A percentile compares a stretch with the other conserved stretches of the same genome.
Evolutionary conservation across 805 yeast genomes (phyloP).

Genomic region (Hanseniaspora nectarophila): DNA sequence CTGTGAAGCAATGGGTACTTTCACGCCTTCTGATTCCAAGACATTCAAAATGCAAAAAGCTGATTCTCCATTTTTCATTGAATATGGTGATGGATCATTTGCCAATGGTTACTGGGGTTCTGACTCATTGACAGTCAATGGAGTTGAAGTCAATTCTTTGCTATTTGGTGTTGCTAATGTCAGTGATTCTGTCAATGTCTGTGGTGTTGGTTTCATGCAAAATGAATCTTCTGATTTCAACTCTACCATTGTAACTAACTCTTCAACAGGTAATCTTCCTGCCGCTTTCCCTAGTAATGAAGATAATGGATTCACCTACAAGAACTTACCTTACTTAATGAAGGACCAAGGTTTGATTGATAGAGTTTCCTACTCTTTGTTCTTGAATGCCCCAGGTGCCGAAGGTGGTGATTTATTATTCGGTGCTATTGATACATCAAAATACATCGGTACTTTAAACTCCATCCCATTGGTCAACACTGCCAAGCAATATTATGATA

Average conservation of each 20-base stretch:
- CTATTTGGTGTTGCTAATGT: slow-evolving; percentile 65
- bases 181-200: slow-evolving; percentile 49
- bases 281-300: too few relatives aligned
- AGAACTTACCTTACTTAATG: slow-evolving; percentile 55
- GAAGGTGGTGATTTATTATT: slow-evolving; percentile 45
- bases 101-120: slow-evolving; percentile 37
- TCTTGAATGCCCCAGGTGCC: slow-evolving; percentile 36
- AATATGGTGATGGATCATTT: slow-evolving; percentile 42
- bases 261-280: slow-evolving; percentile 28
- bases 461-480: slow-evolving; percentile 41
- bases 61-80: slow-evolving; percentile 29
- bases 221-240: slow-evolving; percentile 34
- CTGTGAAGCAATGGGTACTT: not conserved
- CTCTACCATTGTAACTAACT: slow-evolving; percentile 24
- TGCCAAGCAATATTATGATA: slow-evolving; percentile 15
- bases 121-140: slow-evolving; percentile 49
- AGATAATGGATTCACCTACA: slow-evolving; percentile 36
- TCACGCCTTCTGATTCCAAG: not conserved
- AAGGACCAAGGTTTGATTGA: slow-evolving; percentile 45
- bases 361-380: slow-evolving; percentile 50
- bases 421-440: slow-evolving; percentile 60
- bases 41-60: not conserved
- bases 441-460: slow-evolving; percentile 41
- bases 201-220: slow-evolving; percentile 53
- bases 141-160: slow-evolving; percentile 36